A percentile compares a stretch with the other conserved stretches of the same genome.
Evolutionary conservation across 140 eudicot genomes (phyloP).

Genomic region (Erigeron philadelphicus): DNA sequence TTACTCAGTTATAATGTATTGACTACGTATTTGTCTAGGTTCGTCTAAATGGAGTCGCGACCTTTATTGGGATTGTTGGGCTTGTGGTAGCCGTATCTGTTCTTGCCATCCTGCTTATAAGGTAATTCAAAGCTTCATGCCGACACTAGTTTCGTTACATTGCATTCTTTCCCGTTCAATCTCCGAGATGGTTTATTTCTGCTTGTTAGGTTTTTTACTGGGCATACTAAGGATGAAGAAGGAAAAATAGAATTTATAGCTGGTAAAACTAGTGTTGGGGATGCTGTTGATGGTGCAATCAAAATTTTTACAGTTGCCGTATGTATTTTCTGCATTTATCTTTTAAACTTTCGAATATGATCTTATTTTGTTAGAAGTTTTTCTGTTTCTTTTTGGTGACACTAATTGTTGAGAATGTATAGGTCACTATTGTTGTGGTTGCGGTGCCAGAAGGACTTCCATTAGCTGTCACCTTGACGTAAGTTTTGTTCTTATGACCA

Average conservation of each 20-base stretch:
- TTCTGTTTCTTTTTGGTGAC: slow-evolving; percentile 16
- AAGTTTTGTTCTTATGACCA: slow-evolving; percentile 28
- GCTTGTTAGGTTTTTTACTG: slow-evolving; percentile 65
- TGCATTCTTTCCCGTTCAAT: not conserved
- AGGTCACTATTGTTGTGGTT: slow-evolving; percentile 96
- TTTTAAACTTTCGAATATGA: not conserved
- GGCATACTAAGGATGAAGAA: slow-evolving; percentile 44
- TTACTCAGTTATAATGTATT: not conserved
- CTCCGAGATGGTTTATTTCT: slow-evolving; percentile 9
- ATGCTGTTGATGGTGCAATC: slow-evolving; percentile 71
- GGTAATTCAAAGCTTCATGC: slow-evolving; percentile 33
- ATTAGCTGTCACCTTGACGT: slow-evolving; percentile 94
- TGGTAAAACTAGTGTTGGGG: slow-evolving; percentile 55
- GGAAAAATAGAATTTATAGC: slow-evolving; percentile 41
- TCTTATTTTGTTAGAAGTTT: not conserved
- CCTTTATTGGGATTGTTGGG: slow-evolving; percentile 86
- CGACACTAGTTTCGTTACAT: not conserved
- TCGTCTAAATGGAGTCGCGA: slow-evolving; percentile 88
- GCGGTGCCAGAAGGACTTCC: slow-evolving; percentile 99
- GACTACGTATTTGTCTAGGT: slow-evolving; percentile 40
- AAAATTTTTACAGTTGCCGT: slow-evolving; percentile 90
- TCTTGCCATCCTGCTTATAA: slow-evolving; percentile 57
- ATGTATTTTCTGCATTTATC: slow-evolving; percentile 25
- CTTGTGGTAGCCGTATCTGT: slow-evolving; percentile 70
- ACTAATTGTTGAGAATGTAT: slow-evolving; percentile 24